Conservation (phyloP, 345 rosid species). For the thale cress (Arabidopsis thaliana) region DNA sequence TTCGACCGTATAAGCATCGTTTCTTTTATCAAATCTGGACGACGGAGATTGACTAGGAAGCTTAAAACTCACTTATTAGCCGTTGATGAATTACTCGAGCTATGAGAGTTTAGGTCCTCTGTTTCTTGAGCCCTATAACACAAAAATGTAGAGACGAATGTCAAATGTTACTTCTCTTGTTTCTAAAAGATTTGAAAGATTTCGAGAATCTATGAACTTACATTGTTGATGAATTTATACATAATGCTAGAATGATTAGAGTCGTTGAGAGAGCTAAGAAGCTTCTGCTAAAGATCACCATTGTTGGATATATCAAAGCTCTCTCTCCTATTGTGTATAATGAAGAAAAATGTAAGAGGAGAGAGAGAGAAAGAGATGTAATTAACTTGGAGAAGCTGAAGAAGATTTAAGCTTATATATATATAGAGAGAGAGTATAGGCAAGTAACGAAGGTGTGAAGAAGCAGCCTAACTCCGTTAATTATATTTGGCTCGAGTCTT, state of each 20-base stretch:
- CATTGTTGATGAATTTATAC: constrained; percentile 47
- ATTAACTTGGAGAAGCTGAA: constrained; percentile 36
- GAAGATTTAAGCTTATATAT: constrained; percentile 12
- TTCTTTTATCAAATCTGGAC: constrained; percentile 17
- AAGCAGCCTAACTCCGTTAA: constrained; percentile 39
- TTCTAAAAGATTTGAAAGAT: not conserved
- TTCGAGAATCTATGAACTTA: constrained; percentile 10
- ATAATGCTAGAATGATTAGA: constrained; percentile 47
- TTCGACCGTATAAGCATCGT: not conserved
- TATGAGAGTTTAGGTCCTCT: constrained; percentile 42
- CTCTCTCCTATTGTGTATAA: constrained; percentile 24
- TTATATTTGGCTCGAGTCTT: not conserved
- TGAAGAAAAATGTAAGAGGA: constrained; percentile 3
- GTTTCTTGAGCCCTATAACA: constrained; percentile 41
- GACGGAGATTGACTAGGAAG: constrained; percentile 2
- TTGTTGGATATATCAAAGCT: constrained; percentile 38
- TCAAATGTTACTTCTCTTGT: constrained; percentile 4
- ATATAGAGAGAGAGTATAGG: constrained; percentile 22
- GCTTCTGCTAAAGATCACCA: constrained; percentile 56
- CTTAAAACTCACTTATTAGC: constrained; percentile 25
- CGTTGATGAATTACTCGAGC: constrained; percentile 35
- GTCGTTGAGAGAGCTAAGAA: constrained; percentile 45
- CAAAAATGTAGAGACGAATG: constrained; percentile 1
- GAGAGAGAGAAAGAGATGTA: constrained; percentile 31
- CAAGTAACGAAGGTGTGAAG: constrained; percentile 39